Conservation (phyloP, 2,329 filamentous ascomycete species). For the Herpomyces periplanetae region DNA sequence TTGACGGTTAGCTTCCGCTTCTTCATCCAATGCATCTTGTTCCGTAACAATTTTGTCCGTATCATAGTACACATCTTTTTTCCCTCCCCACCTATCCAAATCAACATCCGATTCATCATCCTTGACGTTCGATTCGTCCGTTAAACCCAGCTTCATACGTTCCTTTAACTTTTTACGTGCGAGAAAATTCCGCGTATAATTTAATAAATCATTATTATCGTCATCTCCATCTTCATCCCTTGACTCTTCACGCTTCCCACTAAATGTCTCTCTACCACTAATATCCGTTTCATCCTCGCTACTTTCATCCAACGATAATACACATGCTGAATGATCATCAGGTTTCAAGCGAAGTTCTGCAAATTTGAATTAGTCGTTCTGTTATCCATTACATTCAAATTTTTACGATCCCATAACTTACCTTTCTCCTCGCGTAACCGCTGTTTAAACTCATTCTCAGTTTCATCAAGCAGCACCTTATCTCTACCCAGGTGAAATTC, state of each 20-base stretch:
- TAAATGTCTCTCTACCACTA: conserved; percentile 7
- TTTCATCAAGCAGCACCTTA: conserved; percentile 48
- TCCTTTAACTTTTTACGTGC: conserved; percentile 4
- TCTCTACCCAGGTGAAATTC: conserved; percentile 65
- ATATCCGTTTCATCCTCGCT: conserved; percentile 10
- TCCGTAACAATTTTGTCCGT: conserved; percentile 34
- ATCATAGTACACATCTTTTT: conserved; percentile 67
- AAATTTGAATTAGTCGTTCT: background rate
- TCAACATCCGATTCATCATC: conserved; percentile 16
- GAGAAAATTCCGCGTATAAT: conserved; percentile 5
- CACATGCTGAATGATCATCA: conserved; percentile 15
- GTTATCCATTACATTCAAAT: conserved; percentile 3
- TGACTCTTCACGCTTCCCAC: conserved; percentile 6
- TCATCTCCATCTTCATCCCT: conserved; percentile 7
- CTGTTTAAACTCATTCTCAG: conserved; percentile 32
- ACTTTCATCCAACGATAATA: conserved; percentile 8
- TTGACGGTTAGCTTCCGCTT: conserved; percentile 47
- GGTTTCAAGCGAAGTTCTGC: conserved; percentile 1
- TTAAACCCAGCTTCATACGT: conserved; percentile 6
- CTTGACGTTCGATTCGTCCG: conserved; percentile 9
- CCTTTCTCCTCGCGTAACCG: conserved; percentile 27
- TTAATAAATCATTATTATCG: conserved; percentile 6
- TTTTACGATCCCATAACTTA: conserved; percentile 6
- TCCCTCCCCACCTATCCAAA: conserved; percentile 43
- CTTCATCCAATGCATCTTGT: conserved; percentile 49